phyloP scores from a whole-genome alignment of 2,329 filamentous ascomycete species.

The Aureobasidium sp. region DNA sequence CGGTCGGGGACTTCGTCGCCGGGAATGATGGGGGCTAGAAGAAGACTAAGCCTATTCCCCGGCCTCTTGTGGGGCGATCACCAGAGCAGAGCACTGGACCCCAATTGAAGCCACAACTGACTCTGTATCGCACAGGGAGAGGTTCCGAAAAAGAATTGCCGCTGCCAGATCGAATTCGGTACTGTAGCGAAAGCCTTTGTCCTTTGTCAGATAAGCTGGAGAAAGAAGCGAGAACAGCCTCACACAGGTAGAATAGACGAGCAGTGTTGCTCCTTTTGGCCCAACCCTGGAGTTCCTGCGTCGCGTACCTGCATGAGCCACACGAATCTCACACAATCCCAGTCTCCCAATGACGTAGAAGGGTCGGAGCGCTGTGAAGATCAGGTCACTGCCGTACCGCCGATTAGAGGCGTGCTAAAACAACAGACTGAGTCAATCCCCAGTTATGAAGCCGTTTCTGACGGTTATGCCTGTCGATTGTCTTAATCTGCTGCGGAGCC shows the following conservation, averaged over 20 bases:
- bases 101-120: neutral
- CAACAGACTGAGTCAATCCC: constrained; percentile 10
- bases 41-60: constrained; percentile 11
- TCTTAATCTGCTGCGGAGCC: constrained; percentile 5
- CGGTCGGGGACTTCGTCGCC: constrained; percentile 2
- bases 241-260: constrained; percentile 5
- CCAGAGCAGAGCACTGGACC: neutral
- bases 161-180: neutral
- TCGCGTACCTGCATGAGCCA: constrained; percentile 15
- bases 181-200: neutral
- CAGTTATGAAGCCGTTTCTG: neutral
- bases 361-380: constrained; percentile 1
- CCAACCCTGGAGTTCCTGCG: neutral
- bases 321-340: neutral
- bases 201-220: neutral
- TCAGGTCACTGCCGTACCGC: neutral
- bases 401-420: neutral
- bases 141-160: neutral
- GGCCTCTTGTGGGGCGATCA: constrained; percentile 7
- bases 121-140: neutral
- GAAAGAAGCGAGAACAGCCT: constrained; percentile 2
- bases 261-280: neutral
- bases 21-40: constrained; percentile 7
- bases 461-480: constrained; percentile 6
- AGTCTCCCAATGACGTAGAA: neutral